Evolutionary conservation across 148 eudicot genomes (phyloP), one percentile per base, ranked within the genome.

Genomic region (Beta vulgaris): DNA sequence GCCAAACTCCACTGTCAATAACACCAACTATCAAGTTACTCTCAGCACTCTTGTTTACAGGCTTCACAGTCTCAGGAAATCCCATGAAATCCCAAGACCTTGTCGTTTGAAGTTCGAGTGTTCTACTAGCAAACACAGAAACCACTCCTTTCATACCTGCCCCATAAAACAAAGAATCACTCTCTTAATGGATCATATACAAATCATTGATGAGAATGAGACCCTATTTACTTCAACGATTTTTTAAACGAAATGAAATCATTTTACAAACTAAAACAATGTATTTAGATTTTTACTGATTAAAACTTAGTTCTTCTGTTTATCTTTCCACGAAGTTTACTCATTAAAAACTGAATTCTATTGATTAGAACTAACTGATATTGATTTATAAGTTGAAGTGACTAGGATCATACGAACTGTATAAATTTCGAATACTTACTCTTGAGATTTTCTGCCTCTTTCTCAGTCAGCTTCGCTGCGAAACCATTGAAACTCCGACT

Each of bases 71-170:
- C 46, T 76, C 63, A 0, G 80, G 40, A 0, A 91, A 61, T 28
- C 92, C 92, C 77, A 85, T 66, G 67, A 82, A 85, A 72, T 90
- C 89, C 96, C 96, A 90, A 0, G 96, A 91, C 69, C 88, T 83
- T 59, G 92, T 91, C 3, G 96, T 91, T 19, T 81, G 85, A 69
- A 78, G 83, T 11, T 84, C 49, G 15, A 85, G 79, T 31, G 71
- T 83, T 73, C 49, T 76, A 39, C 88, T 81, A 13, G 86, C 85
- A 51, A 89, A 87, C 12, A 84, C 83, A 16, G 91, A 84, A 18
- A 84, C 78, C 13, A 89, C 91, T 58, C 61, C 84, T 12, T 83
- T 74, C 71, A 54, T 42, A 23, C 70, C 91, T 89, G 74, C 74
- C 40, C 31, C 8, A 19, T 0, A 29, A 26, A n/a, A 58, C 12